A percentile compares a stretch with the other conserved stretches of the same genome.
Evolutionary conservation across 2,329 filamentous ascomycete genomes (phyloP).

Genomic region (Botrytis medusae): DNA sequence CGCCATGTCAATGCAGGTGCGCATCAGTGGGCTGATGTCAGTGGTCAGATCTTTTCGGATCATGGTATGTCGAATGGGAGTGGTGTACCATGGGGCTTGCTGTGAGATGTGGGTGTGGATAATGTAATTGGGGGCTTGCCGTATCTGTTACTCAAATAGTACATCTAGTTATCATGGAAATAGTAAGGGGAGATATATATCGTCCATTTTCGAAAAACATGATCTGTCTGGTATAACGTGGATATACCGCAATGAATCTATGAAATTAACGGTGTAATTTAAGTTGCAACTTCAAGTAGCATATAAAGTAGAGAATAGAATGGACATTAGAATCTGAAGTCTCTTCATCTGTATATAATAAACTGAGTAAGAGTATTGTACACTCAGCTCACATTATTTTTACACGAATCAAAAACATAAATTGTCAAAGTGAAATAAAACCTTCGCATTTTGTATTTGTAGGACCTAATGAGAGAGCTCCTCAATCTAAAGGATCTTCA

Average conservation of each 20-base stretch:
- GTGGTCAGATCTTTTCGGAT: background rate
- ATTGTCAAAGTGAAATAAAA: background rate
- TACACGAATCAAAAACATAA: background rate
- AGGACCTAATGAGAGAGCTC: no score
- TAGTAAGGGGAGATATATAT: no score
- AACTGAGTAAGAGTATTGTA: background rate
- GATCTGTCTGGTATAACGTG: no score
- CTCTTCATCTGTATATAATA: background rate
- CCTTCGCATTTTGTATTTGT: no score
- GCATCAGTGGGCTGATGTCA: background rate
- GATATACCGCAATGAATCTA: background rate
- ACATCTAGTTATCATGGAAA: background rate
- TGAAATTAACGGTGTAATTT: background rate
- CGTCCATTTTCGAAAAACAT: no score
- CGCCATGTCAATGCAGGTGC: background rate
- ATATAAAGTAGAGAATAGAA: background rate
- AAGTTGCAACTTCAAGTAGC: background rate
- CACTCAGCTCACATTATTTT: background rate
- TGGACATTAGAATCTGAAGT: background rate
- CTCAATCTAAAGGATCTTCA: no score
- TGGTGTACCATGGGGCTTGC: background rate
- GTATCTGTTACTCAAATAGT: background rate
- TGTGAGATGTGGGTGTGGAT: background rate
- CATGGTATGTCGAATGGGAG: background rate
- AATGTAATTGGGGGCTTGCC: background rate